Evolutionary conservation across 805 yeast genomes (phyloP), one percentile per base, ranked within the genome.

Genomic region (Yarrowia keelungensis): DNA sequence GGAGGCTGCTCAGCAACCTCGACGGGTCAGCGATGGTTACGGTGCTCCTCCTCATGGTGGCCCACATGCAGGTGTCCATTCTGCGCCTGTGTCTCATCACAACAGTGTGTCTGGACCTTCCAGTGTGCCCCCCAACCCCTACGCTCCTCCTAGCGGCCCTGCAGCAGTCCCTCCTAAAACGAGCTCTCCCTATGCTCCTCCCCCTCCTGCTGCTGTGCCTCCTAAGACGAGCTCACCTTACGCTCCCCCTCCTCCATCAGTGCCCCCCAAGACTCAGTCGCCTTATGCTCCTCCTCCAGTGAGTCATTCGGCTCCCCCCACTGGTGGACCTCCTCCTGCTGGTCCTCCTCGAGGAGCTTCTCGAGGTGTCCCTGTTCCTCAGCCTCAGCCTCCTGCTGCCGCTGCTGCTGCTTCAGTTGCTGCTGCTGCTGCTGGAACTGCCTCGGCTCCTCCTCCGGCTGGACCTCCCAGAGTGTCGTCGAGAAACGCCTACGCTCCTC

Each of bases 401-500:
- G 50, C 65, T 14, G 51, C 51, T 7, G 41, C 65, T 16, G 65
- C 38, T 32, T 39, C 50, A 26, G 50, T 15, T 22, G 45, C 45
- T 39, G 61, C 45, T 38, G 61, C 61, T 16, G 49, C 64, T 42
- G 64, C 64, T 42, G 62, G 46, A 15, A 3, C 35, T 5, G 46
- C 61, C 19, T 14, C 41, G 1, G 43, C 14, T 16, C 43, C 43
- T 14, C 67, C 67, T 41, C 56, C 67, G 12, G 39, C 46, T 46
- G 56, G 56, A 9, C 67, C 67, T 19, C 51, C 65, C 12, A 15
- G 65, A 16, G 51, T 45, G 32, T 59, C 65, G 42, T 59, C 65
- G 5, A n/a, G 65, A 43, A 59, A 59, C 42, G 65, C 65, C 35
- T 62, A 62, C 19, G 67, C 67, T 49, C 67, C 67, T 47, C 67